These are phyloP conservation scores for Adansonia digitata DNA, from an alignment of 345 rosid species.

Conservation along the genomic window DNA sequence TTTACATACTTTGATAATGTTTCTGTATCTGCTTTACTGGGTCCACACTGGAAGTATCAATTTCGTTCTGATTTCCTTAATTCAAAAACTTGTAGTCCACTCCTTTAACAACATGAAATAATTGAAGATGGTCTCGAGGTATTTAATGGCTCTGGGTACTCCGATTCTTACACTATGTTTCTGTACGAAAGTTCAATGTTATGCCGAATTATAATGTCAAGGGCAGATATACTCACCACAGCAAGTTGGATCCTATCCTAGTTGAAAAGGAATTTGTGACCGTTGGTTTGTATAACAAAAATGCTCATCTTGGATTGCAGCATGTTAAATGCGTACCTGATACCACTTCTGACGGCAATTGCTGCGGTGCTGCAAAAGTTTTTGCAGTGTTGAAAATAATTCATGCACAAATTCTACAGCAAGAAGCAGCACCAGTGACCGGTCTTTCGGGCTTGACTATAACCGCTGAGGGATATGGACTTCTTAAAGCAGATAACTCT, in stretches of 20 bases:
- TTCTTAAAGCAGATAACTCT: neutral
- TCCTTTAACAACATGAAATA: neutral
- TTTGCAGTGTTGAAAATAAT: neutral
- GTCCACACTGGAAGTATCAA: neutral
- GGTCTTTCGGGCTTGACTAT: neutral
- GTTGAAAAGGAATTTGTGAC: neutral
- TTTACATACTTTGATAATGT: neutral
- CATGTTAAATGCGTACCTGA: neutral
- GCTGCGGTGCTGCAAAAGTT: neutral
- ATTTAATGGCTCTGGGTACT: neutral
- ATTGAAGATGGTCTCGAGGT: neutral
- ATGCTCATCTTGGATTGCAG: neutral
- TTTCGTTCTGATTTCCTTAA: neutral
- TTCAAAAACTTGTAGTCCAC: neutral
- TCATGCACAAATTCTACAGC: neutral
- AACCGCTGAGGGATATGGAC: neutral
- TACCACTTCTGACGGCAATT: neutral
- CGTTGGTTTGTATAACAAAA: neutral
- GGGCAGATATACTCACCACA: neutral
- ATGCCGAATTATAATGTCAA: neutral
- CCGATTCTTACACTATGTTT: neutral
- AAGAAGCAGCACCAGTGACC: neutral
- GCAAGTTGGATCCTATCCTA: neutral
- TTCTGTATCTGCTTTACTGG: neutral
- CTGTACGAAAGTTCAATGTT: neutral